Conservation (phyloP, 768 basidiomycete genomes). For the Peribolospora baueri region DNA sequence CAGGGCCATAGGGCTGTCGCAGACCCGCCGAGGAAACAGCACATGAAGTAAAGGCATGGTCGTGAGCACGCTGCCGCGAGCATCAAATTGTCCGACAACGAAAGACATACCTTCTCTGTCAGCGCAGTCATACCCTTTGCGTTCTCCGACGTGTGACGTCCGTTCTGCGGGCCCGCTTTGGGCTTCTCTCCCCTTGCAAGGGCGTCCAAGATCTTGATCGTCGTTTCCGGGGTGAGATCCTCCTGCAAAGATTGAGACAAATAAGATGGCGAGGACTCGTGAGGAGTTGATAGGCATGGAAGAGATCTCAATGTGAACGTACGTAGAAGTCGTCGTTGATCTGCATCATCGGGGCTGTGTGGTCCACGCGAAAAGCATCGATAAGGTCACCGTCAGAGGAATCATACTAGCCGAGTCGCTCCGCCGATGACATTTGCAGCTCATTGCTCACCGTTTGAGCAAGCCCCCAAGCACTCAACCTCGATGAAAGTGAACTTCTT, state of each 20-base stretch:
- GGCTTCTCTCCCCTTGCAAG: constrained; percentile 44
- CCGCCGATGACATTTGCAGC: constrained; percentile 2
- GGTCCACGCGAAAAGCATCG: too few species aligned
- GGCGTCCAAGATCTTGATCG: constrained; percentile 22
- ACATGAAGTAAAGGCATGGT: not conserved
- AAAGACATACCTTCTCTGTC: constrained; percentile 36
- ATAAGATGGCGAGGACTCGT: not conserved
- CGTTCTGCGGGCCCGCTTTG: constrained; percentile 79
- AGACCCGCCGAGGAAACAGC: not conserved
- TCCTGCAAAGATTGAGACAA: constrained; percentile 14
- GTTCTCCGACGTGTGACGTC: constrained; percentile 71
- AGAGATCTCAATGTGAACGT: constrained; percentile 15
- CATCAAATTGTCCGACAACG: not conserved
- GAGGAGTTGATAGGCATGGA: constrained; percentile 2
- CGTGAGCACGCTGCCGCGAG: too few species aligned
- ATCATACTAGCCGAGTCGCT: constrained; percentile 12
- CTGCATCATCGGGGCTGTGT: constrained; percentile 58
- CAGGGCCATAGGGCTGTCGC: constrained; percentile 68
- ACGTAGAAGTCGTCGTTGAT: constrained; percentile 94
- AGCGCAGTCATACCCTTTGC: constrained; percentile 69
- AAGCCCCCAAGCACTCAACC: constrained; percentile 96
- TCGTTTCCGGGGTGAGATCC: constrained; percentile 26
- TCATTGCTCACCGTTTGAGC: constrained; percentile 41
- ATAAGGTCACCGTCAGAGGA: not conserved
- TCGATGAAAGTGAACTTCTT: constrained; percentile 93